Evolutionary conservation across 2,329 filamentous ascomycete genomes (phyloP).

Genomic region (Thielaviopsis euricoi): DNA sequence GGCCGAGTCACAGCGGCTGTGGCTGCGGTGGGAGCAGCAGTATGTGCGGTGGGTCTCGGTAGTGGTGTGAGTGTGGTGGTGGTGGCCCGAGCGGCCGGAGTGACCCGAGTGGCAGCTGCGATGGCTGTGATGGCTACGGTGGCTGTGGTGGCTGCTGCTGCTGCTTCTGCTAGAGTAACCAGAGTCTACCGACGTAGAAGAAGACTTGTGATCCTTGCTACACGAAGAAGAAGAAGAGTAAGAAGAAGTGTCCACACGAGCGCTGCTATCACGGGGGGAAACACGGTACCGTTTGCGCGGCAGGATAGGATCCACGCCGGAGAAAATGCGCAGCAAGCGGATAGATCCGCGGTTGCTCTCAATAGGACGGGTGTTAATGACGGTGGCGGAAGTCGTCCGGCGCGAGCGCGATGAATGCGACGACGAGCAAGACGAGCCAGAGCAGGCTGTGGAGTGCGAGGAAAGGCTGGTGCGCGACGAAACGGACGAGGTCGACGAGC

Average conservation of each 20-base stretch:
- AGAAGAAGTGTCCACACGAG: neutral
- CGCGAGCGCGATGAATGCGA: neutral
- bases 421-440: neutral
- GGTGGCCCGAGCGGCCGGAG: no score
- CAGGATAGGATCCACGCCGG: slow-evolving; percentile 11
- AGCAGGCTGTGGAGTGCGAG: neutral
- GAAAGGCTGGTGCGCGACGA: slow-evolving; percentile 1
- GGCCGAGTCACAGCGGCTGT: neutral
- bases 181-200: neutral
- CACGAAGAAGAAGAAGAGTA: neutral
- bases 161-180: neutral
- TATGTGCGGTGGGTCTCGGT: neutral
- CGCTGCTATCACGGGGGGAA: neutral
- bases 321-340: slow-evolving; percentile 11
- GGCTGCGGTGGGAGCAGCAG: neutral
- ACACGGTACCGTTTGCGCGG: slow-evolving; percentile 1
- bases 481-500: neutral
- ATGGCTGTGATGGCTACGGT: neutral
- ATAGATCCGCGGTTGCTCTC: slow-evolving; percentile 5
- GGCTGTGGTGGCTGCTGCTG: neutral
- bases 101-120: neutral
- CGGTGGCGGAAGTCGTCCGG: neutral
- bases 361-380: neutral
- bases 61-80: neutral
- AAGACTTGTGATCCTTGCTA: neutral